Percentiles rank a stretch among this genome's conserved stretches.
Conservation (phyloP, 2,329 filamentous ascomycete species). For the Nigrospora sphaerica region DNA sequence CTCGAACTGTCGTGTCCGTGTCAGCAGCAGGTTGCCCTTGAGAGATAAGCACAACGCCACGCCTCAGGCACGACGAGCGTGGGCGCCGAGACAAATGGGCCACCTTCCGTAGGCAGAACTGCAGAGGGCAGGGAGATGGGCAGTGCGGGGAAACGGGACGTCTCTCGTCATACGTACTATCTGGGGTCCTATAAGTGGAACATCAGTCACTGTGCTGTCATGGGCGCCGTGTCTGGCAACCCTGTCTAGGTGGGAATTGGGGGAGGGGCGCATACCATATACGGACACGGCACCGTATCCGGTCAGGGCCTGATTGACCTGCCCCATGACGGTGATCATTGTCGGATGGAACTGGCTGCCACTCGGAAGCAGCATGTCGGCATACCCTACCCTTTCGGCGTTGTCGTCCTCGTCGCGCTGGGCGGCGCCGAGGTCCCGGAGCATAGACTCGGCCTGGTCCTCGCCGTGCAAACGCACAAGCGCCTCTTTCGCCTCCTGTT, state of each 20-base stretch:
- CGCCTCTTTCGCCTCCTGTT: slow-evolving; percentile 41
- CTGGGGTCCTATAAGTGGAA: no score
- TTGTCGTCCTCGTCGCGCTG: slow-evolving; percentile 41
- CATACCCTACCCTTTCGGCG: slow-evolving; percentile 39
- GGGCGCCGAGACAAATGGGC: no score
- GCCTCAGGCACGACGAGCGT: no score
- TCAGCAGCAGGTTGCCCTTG: no score
- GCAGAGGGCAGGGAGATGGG: no score
- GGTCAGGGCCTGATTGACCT: slow-evolving; percentile 53
- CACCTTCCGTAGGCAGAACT: no score
- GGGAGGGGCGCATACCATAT: slow-evolving; percentile 38
- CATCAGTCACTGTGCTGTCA: no score
- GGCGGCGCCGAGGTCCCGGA: slow-evolving; percentile 41
- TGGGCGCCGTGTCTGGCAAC: no score
- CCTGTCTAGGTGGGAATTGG: slow-evolving; percentile 33
- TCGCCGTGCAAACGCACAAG: slow-evolving; percentile 43
- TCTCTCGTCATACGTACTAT: no score
- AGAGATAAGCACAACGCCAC: no score
- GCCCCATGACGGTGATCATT: slow-evolving; percentile 54
- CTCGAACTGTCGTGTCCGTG: slow-evolving; percentile 31
- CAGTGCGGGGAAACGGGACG: no score
- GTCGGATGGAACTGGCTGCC: slow-evolving; percentile 53
- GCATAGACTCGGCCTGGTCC: slow-evolving; percentile 36
- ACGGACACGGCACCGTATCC: slow-evolving; percentile 54
- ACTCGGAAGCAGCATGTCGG: slow-evolving; percentile 48